A percentile compares a stretch with the other conserved stretches of the same genome.
These are phyloP conservation scores for Draba incana DNA, from an alignment of 345 rosid genomes.

Conservation along the genomic window DNA sequence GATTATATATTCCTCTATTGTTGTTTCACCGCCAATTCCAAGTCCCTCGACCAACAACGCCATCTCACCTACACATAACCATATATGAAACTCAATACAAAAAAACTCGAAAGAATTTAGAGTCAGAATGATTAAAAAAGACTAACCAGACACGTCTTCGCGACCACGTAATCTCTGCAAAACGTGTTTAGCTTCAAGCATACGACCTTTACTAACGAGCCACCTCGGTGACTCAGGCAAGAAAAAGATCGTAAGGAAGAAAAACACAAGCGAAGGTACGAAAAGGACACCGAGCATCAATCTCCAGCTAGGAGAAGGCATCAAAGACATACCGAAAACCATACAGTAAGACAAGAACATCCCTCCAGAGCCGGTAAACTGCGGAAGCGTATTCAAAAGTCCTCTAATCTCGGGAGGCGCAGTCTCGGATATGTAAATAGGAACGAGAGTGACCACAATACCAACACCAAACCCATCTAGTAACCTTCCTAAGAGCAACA, in stretches of 20 bases:
- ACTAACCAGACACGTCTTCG: constrained; percentile 91
- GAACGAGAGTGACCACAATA: constrained; percentile 83
- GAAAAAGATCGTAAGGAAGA: constrained; percentile 62
- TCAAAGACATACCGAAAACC: constrained; percentile 89
- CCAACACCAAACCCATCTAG: constrained; percentile 96
- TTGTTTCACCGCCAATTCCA: constrained; percentile 78
- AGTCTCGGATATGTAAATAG: constrained; percentile 92
- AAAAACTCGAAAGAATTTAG: neutral
- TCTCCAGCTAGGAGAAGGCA: constrained; percentile 83
- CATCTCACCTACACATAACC: constrained; percentile 87
- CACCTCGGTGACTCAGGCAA: constrained; percentile 98
- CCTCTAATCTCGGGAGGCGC: constrained; percentile 98
- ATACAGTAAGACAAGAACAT: constrained; percentile 90
- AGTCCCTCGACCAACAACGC: constrained; percentile 96
- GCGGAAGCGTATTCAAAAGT: constrained; percentile 85
- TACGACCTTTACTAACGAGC: constrained; percentile 95
- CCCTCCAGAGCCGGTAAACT: constrained; percentile 91
- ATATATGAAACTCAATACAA: constrained; percentile 24
- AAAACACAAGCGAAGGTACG: constrained; percentile 72
- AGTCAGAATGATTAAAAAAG: constrained; percentile 19
- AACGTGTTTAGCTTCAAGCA: constrained; percentile 89
- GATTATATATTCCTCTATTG: constrained; percentile 87
- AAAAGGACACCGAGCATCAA: constrained; percentile 96
- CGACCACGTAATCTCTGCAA: constrained; percentile 76
- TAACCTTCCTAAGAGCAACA: constrained; percentile 81